These are phyloP conservation scores for Penicillium sp. DNA, from an alignment of 2,329 filamentous ascomycete genomes.

Conservation along the genomic window DNA sequence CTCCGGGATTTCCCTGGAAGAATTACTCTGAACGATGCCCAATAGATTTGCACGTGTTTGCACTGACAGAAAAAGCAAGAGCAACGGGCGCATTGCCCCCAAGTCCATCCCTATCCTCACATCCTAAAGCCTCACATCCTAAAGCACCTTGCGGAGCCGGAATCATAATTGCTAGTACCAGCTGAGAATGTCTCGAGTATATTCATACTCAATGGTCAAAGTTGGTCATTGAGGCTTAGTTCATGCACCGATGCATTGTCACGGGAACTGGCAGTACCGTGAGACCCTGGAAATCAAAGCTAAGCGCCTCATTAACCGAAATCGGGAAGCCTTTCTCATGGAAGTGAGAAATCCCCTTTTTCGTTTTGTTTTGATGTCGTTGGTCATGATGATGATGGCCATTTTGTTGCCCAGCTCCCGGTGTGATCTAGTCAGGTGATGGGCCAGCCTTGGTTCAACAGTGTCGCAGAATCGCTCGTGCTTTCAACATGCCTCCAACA, in stretches of 20 bases:
- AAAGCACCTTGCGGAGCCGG: not conserved
- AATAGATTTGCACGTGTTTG: not conserved
- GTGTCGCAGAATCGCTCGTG: not conserved
- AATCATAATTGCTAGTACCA: not conserved
- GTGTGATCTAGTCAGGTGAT: not conserved
- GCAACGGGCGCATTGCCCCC: not conserved
- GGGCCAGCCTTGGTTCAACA: not conserved
- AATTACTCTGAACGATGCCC: not conserved
- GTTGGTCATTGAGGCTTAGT: not conserved
- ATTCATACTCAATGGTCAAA: too few relatives aligned
- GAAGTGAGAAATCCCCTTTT: too few relatives aligned
- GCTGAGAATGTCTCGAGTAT: not conserved
- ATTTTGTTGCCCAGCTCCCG: not conserved
- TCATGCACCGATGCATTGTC: not conserved
- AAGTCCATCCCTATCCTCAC: not conserved
- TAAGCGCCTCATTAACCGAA: not conserved
- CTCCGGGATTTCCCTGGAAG: not conserved
- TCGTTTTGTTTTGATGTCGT: not conserved
- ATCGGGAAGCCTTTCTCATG: not conserved
- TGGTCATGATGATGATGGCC: not conserved
- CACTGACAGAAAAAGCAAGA: not conserved
- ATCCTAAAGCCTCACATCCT: not conserved
- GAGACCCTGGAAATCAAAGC: not conserved
- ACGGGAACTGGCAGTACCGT: not conserved
- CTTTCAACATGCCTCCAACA: not conserved